phyloP scores from a whole-genome alignment of 2,329 filamentous ascomycete species.

The Colletotrichum liaoningense region DNA sequence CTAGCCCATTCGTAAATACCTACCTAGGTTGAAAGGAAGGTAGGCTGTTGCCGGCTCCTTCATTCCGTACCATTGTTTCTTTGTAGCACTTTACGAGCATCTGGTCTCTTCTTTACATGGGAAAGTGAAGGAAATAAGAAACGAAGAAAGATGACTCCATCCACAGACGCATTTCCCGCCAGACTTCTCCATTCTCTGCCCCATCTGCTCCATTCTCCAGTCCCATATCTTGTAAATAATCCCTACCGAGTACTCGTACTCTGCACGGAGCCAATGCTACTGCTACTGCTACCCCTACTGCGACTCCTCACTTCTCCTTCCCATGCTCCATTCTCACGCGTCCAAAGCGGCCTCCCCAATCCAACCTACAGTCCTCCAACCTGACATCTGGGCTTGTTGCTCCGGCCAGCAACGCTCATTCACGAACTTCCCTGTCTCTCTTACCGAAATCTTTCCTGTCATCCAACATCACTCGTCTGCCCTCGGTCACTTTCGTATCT shows the following conservation, averaged over 20 bases:
- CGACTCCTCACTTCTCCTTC: neutral
- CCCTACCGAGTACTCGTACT: neutral
- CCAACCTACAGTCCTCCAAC: neutral
- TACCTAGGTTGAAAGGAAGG: too few species aligned
- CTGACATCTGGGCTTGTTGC: neutral
- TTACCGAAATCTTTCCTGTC: conserved; percentile 34
- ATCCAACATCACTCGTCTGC: conserved; percentile 11
- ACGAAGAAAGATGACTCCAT: neutral
- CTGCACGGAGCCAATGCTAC: neutral
- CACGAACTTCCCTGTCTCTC: conserved; percentile 13
- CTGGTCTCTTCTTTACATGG: conserved; percentile 1
- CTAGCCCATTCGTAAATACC: too few species aligned
- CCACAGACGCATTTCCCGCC: neutral
- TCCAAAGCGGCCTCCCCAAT: neutral
- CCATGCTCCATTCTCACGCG: neutral
- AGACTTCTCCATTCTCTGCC: conserved; percentile 9
- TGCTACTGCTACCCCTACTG: neutral
- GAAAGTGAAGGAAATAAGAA: neutral
- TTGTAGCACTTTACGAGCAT: neutral
- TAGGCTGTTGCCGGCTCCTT: neutral
- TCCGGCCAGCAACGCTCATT: neutral
- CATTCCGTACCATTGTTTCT: neutral
- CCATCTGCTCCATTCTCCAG: neutral
- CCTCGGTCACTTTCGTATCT: conserved; percentile 8
- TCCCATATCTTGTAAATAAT: neutral